Conservation (phyloP, 2,329 filamentous ascomycete genomes). For the Ophiostoma sp. region DNA sequence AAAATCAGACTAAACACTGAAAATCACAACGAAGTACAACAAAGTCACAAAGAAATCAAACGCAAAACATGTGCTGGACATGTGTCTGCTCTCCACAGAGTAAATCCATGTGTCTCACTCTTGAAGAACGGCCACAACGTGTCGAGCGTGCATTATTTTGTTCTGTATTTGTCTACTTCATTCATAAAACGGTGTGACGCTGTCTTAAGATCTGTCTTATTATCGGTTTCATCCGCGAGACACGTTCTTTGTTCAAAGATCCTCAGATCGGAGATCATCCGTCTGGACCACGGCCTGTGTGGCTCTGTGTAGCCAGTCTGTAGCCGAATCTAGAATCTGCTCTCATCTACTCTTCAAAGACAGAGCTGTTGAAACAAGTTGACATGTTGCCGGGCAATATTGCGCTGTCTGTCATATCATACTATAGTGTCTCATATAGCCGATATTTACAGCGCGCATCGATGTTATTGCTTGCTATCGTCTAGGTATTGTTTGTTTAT, state of each 20-base stretch:
- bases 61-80: conserved; percentile 1
- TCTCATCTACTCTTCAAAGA: neutral
- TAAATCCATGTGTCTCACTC: conserved; percentile 4
- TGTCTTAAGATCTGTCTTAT: conserved; percentile 10
- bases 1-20: neutral
- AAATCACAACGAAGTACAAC: neutral
- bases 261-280: conserved; percentile 1
- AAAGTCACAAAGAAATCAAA: neutral
- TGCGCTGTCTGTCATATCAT: neutral
- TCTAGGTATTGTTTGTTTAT: neutral
- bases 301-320: neutral
- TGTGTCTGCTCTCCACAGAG: neutral
- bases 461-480: neutral
- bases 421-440: neutral
- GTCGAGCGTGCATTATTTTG: neutral
- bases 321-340: neutral
- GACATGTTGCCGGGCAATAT: neutral
- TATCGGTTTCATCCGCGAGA: conserved; percentile 10
- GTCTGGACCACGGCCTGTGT: neutral
- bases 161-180: neutral
- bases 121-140: neutral
- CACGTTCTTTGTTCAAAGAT: conserved; percentile 11
- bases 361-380: neutral
- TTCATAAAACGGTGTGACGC: neutral
- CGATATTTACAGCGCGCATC: neutral